phyloP scores from a whole-genome alignment of 768 basidiomycete species.

The Suillus bovinus region DNA sequence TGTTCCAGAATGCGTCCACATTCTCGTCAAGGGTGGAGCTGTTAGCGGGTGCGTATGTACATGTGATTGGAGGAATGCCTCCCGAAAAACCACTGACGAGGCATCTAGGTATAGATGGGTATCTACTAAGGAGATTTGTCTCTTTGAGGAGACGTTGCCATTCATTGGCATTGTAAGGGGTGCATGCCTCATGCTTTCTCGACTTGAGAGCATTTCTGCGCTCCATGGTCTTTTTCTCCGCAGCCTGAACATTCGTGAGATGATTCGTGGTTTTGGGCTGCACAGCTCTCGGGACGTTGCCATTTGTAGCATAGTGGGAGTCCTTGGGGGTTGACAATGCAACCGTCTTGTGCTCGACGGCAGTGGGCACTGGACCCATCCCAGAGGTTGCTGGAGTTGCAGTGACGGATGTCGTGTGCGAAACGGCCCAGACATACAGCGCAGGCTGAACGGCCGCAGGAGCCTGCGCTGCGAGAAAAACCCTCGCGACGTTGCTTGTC shows the following conservation, averaged over 20 bases:
- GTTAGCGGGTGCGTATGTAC: too few relatives aligned
- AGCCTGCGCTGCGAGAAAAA: too few relatives aligned
- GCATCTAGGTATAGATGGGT: neutral
- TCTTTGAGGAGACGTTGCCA: neutral
- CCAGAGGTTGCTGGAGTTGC: too few relatives aligned
- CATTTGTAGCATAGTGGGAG: constrained; percentile 37
- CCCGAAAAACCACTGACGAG: neutral
- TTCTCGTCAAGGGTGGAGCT: too few relatives aligned
- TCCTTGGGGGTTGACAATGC: constrained; percentile 18
- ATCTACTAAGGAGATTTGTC: neutral
- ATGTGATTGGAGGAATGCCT: too few relatives aligned
- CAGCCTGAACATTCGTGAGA: constrained; percentile 47
- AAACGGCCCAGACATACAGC: too few relatives aligned
- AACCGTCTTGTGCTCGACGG: too few relatives aligned
- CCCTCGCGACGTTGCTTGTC: too few relatives aligned
- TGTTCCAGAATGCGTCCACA: too few relatives aligned
- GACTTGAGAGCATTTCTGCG: constrained; percentile 5
- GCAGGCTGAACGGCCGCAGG: too few relatives aligned
- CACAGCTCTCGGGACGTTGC: constrained; percentile 32
- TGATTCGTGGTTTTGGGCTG: constrained; percentile 19
- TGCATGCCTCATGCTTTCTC: neutral
- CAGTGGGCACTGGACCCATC: too few relatives aligned
- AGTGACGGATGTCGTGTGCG: neutral
- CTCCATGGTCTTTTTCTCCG: constrained; percentile 20
- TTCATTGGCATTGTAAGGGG: neutral